phyloP scores from a whole-genome alignment of 805 yeast genomes.

The Wickerhamiella kurtzmanii region DNA sequence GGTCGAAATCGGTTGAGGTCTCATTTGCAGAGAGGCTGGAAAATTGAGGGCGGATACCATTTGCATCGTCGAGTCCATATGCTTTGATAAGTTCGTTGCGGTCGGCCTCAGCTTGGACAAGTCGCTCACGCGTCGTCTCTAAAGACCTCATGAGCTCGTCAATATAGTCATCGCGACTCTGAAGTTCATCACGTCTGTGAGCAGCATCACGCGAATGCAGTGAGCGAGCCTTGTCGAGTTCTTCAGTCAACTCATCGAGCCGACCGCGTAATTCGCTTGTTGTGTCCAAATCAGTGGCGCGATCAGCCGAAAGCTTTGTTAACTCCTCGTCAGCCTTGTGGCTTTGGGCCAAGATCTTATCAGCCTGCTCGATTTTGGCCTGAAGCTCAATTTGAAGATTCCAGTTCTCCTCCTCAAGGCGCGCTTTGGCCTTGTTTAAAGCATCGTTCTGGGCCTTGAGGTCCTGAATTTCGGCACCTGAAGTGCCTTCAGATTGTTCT shows the following conservation, averaged over 20 bases:
- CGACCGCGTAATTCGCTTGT: neutral
- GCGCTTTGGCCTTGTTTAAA: neutral
- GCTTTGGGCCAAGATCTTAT: conserved; percentile 19
- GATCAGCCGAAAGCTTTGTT: neutral
- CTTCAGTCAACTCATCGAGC: neutral
- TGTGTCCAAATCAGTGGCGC: neutral
- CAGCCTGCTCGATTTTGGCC: conserved; percentile 15
- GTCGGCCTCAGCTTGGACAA: neutral
- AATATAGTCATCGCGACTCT: conserved; percentile 19
- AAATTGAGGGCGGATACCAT: too few species aligned
- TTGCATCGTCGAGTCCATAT: too few species aligned
- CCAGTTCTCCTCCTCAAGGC: conserved; percentile 26
- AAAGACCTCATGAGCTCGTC: conserved; percentile 8
- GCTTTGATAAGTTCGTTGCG: neutral
- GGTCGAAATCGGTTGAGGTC: neutral
- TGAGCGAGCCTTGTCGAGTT: conserved; percentile 11
- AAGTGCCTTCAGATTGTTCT: neutral
- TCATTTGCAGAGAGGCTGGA: neutral
- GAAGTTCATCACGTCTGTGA: conserved; percentile 18
- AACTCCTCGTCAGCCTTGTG: conserved; percentile 10
- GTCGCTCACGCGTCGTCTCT: conserved; percentile 14
- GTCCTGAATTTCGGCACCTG: neutral
- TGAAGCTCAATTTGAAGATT: conserved; percentile 25
- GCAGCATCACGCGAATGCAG: conserved; percentile 23
- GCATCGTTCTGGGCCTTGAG: neutral